phyloP scores from a whole-genome alignment of 2,329 filamentous ascomycete genomes.

The Trichoderma atroviride region DNA sequence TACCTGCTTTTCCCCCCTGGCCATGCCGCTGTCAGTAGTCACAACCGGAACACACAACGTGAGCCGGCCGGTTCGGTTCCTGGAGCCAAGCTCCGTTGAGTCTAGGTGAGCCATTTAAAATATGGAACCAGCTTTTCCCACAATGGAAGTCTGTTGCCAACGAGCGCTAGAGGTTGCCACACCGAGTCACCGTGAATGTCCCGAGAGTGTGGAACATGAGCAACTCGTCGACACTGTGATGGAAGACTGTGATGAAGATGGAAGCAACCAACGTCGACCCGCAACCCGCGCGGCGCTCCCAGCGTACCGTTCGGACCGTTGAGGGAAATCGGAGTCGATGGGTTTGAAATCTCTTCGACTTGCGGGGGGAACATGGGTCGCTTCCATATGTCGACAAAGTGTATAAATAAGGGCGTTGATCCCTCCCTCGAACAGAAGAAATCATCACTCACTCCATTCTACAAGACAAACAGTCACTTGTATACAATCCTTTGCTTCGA shows the following conservation, averaged over 20 bases:
- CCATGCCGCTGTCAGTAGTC: constrained; percentile 22
- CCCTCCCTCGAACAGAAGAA: constrained; percentile 5
- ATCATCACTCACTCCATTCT: not conserved
- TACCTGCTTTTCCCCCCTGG: constrained; percentile 23
- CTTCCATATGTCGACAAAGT: not conserved
- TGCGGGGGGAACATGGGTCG: constrained; percentile 18
- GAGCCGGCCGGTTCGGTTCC: constrained; percentile 5
- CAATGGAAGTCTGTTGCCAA: constrained; percentile 18
- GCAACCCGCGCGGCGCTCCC: constrained; percentile 21
- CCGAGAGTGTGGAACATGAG: not conserved
- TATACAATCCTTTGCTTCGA: constrained; percentile 6
- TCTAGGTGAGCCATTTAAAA: constrained; percentile 24
- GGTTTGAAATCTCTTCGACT: constrained; percentile 8
- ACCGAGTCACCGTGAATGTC: constrained; percentile 17
- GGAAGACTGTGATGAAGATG: constrained; percentile 11
- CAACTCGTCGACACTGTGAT: constrained; percentile 7
- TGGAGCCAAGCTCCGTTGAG: constrained; percentile 22
- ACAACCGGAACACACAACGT: not conserved
- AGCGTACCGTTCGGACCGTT: constrained; percentile 25
- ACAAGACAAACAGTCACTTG: constrained; percentile 17
- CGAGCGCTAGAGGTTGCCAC: constrained; percentile 19
- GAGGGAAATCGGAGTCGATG: constrained; percentile 17
- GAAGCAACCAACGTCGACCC: constrained; percentile 3
- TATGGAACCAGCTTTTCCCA: constrained; percentile 6
- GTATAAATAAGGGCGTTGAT: constrained; percentile 24